A percentile compares a stretch with the other conserved stretches of the same genome.
These are phyloP conservation scores for Aureobasidium uvarum DNA, from an alignment of 2,329 filamentous ascomycete genomes.

Conservation along the genomic window DNA sequence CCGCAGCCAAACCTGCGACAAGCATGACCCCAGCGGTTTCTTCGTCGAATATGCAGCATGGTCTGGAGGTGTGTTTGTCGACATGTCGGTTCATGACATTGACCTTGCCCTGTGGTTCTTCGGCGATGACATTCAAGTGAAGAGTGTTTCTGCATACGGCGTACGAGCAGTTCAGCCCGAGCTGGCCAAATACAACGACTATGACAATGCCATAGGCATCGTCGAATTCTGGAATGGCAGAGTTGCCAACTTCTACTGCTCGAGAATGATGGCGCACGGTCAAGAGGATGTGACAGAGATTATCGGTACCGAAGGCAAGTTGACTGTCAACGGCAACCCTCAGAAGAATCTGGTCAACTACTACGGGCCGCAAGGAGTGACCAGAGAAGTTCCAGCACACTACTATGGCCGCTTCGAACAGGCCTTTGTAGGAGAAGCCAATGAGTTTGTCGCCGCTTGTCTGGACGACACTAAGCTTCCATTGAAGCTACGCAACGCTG, in stretches of 20 bases:
- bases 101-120: constrained; percentile 47
- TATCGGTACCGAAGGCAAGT: constrained; percentile 43
- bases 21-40: constrained; percentile 42
- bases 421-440: constrained; percentile 26
- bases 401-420: constrained; percentile 28
- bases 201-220: constrained; percentile 47
- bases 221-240: constrained; percentile 48
- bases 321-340: constrained; percentile 34
- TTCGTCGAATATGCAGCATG: constrained; percentile 45
- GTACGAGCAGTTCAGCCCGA: constrained; percentile 40
- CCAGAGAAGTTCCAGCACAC: constrained; percentile 25
- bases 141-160: constrained; percentile 35
- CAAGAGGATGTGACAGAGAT: constrained; percentile 48
- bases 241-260: constrained; percentile 48
- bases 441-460: constrained; percentile 26
- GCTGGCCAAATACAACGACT: constrained; percentile 43
- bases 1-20: constrained; percentile 47
- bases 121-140: constrained; percentile 39
- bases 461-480: constrained; percentile 24
- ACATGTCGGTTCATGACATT: constrained; percentile 48
- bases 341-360: constrained; percentile 25
- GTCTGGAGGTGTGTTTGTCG: constrained; percentile 48
- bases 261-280: constrained; percentile 45
- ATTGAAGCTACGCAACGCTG: constrained; percentile 19
- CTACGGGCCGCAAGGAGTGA: constrained; percentile 21